Percentiles rank a stretch among this genome's conserved stretches.
Conservation (phyloP, 176 grass and related monocot species). For the Eragrostis nindensis region DNA sequence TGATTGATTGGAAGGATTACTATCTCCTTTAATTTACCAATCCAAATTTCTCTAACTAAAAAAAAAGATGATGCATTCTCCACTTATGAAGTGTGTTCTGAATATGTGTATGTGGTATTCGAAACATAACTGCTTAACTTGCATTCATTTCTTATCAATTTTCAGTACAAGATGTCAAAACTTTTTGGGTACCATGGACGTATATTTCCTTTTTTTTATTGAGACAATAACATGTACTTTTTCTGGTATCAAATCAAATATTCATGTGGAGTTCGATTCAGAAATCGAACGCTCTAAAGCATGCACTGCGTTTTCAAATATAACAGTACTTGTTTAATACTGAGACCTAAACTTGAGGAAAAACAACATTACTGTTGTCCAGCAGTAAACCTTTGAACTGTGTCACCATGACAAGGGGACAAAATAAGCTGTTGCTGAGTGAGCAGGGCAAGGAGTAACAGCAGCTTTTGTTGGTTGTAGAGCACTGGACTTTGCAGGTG, state of each 20-base stretch:
- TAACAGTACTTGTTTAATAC: too few species aligned
- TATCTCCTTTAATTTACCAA: not conserved
- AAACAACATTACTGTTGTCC: too few species aligned
- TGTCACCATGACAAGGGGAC: not conserved
- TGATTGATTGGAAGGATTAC: constrained; percentile 22
- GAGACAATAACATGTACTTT: too few species aligned
- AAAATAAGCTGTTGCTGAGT: not conserved
- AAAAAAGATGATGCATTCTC: not conserved
- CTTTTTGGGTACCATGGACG: too few species aligned
- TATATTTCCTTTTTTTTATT: too few species aligned
- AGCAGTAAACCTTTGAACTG: too few species aligned
- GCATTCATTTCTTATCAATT: not conserved
- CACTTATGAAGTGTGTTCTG: not conserved
- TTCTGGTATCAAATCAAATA: too few species aligned
- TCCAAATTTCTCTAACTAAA: not conserved
- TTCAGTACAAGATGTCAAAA: too few species aligned
- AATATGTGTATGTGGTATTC: not conserved
- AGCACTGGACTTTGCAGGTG: not conserved
- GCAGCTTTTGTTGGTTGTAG: not conserved
- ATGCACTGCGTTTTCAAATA: too few species aligned
- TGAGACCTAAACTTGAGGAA: too few species aligned
- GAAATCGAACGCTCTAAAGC: too few species aligned
- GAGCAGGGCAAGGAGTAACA: not conserved
- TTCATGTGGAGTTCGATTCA: too few species aligned
- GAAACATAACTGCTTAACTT: not conserved